Evolutionary conservation across 495 filamentous ascomycete species (phyloP), one percentile per base, ranked within the genome.

Genomic region (Penicillium pancosmium): DNA sequence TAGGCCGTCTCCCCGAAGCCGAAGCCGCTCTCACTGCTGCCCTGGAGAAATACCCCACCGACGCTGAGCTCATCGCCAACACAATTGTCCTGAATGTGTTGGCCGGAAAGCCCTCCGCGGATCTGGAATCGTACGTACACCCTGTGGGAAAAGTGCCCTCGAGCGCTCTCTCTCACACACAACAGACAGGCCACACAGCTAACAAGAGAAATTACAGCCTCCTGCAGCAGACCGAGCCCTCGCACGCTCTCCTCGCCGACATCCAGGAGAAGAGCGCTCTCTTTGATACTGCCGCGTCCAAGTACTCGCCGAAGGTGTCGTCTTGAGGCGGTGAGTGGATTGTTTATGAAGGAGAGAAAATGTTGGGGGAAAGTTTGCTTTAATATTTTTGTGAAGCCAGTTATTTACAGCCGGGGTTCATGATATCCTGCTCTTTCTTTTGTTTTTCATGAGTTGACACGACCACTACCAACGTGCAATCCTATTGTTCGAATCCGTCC

Each of bases 1-100:
- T 98, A 15, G 92, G 92, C 31, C 88, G 94, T 15, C 74, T 91
- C 23, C 90, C 91, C 35, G 94, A 98, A 77, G 92, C 94, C 9
- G 89, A 97, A 73, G 85, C 87, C 23, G 93, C 92, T 11, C 75
- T 98, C 61, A 80, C 91, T 52, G 83, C 92, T 69, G 93, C 93
- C 5, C 52, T 93, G 50, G 83, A 87, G 65, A 88, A 89, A 73
- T 85, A 93, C 51, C 82, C 88, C 7, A 77, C 83, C 5, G 82
- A 90, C 57, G 80, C 84, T 12, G 88, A 92, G 31, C 83, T 88
- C 46, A 84, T 96, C 63, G 91, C 90, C 55, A 96, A 97, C 66
- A 71, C 82, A 47, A 78, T 95, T 54, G 93, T 97, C 16, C 73
- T 96, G 68, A 88, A 85, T 44, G 81, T 89, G 19, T 76, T 96